These are phyloP conservation scores for Tilletia walkeri DNA, from an alignment of 1,284 basidiomycete species.

Conservation along the genomic window DNA sequence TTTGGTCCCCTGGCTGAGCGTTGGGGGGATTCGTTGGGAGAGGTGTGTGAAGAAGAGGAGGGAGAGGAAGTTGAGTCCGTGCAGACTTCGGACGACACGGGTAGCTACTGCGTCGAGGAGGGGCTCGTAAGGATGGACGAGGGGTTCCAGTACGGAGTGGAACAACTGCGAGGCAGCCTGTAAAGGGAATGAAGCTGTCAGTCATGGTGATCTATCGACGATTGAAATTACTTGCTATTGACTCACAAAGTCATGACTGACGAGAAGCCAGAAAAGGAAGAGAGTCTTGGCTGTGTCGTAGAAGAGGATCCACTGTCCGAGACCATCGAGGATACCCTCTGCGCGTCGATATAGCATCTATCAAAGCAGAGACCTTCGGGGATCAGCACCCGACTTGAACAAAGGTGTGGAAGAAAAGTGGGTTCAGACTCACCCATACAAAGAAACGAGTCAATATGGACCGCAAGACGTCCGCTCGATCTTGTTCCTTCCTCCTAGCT, in stretches of 20 bases:
- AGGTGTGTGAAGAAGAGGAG: neutral
- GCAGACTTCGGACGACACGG: neutral
- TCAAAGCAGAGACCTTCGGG: too few relatives aligned
- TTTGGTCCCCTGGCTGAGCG: neutral
- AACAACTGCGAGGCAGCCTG: conserved; percentile 7
- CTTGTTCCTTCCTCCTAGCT: neutral
- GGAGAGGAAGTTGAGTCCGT: conserved; percentile 2
- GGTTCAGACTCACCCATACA: neutral
- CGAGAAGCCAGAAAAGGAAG: conserved; percentile 14
- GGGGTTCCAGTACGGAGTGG: neutral
- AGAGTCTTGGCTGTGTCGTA: conserved; percentile 9
- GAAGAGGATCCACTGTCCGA: conserved; percentile 1
- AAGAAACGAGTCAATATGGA: neutral
- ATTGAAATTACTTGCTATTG: too few relatives aligned
- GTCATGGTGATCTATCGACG: too few relatives aligned
- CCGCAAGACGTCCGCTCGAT: neutral
- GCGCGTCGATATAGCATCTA: conserved; percentile 1
- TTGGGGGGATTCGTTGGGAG: neutral
- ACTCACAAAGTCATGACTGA: conserved; percentile 15
- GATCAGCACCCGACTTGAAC: too few relatives aligned
- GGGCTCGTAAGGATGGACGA: neutral
- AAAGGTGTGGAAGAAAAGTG: neutral
- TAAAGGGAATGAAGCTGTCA: neutral
- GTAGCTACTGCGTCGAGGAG: neutral
- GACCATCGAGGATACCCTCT: neutral